Evolutionary conservation across 208 protist species (phyloP), one percentile per base, ranked within the genome.

Genomic region (Naegleria fowleri): DNA sequence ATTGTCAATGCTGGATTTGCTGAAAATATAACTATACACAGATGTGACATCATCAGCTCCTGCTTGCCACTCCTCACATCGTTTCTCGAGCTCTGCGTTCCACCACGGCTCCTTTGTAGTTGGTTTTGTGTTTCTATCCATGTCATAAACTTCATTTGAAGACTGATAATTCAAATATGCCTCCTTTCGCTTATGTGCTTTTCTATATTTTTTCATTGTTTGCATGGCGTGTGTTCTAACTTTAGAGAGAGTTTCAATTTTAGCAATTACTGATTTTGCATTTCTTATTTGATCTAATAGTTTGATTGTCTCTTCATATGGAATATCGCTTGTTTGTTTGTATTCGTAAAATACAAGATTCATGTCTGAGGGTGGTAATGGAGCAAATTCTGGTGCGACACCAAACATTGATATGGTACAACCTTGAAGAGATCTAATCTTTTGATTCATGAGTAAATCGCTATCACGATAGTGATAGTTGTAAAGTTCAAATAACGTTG

Each of bases 21-120:
- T 29, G 41, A 87, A 87, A 40, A 87, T 36, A 87, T 52, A 87
- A 51, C 29, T 87, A 87, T 87, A 87, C n/a, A 87, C 41, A 51
- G 39, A 16, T 51, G 83, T 87, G 2, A 87, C 36, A 52, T 87
- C 83, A 87, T 87, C 83, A 52, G 83, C 83, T 52, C 39, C 83
- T 22, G 38, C 29, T 87, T 87, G 83, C 38, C 29, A 87, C 1
- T 41, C 40, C 6, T 87, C 40, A 19, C 33, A 25, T 29, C 25
- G 15, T 19, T 51, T 67, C 22, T 67, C 55, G 2, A 67, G 22
- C 22, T 67, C 55, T 29, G 55, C 19, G 22, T 15, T 67, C 55
- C 55, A 67, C 55, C 55, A 67, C 19, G 55, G 19, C 22, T 67
- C 55, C 13, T 67, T 67, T 67, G 55, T 29, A 19, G 19, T 2